Conservation (phyloP, 2,329 filamentous ascomycete genomes). For the Ceratocystis colombiana region DNA sequence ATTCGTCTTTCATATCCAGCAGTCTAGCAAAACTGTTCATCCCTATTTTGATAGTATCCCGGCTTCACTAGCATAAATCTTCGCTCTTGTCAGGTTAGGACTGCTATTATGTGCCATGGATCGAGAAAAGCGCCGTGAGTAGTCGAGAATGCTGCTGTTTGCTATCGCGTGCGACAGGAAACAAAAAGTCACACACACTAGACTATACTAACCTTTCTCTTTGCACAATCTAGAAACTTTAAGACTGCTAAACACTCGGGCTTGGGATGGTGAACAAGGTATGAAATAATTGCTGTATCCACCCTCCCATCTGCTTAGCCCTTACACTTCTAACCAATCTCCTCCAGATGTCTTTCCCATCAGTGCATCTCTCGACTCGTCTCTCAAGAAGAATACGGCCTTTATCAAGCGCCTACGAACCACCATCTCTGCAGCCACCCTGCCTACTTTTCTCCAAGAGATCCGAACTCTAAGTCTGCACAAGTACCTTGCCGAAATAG, state of each 20-base stretch:
- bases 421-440: slow-evolving; percentile 67
- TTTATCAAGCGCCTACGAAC: slow-evolving; percentile 95
- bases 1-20: no score
- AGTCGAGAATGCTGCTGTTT: neutral
- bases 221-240: slow-evolving; percentile 35
- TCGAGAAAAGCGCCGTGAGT: slow-evolving; percentile 25
- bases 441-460: slow-evolving; percentile 77
- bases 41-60: no score
- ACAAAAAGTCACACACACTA: no score
- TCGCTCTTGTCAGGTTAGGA: slow-evolving; percentile 15
- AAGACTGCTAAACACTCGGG: slow-evolving; percentile 74
- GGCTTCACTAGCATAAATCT: neutral
- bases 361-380: slow-evolving; percentile 75
- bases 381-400: slow-evolving; percentile 94
- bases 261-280: slow-evolving; percentile 87
- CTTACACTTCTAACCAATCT: slow-evolving; percentile 25
- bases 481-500: slow-evolving; percentile 95
- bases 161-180: no score
- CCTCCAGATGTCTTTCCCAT: slow-evolving; percentile 63
- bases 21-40: no score
- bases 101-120: slow-evolving; percentile 26
- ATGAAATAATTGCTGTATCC: slow-evolving; percentile 25
- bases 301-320: slow-evolving; percentile 25
- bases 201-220: neutral
- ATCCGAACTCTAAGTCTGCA: slow-evolving; percentile 82